Evolutionary conservation across 1,284 basidiomycete species (phyloP).

Genomic region (Melampsora americana): DNA sequence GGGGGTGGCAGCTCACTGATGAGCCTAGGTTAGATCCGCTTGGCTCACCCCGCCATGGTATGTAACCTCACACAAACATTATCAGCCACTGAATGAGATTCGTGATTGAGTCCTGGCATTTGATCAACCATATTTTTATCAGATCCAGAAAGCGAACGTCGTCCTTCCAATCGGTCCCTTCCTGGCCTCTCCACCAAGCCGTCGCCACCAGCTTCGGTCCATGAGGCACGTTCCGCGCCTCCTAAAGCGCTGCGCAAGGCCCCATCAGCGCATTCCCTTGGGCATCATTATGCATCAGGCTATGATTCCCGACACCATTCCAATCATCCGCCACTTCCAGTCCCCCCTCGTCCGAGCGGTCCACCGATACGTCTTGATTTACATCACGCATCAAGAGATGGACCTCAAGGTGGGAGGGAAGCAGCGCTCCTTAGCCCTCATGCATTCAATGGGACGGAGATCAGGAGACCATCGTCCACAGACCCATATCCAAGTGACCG

Average conservation of each 20-base stretch:
- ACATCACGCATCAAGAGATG: neutral
- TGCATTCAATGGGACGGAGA: neutral
- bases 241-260: slow-evolving; percentile 19
- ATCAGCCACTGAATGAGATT: too few relatives aligned
- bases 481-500: slow-evolving; percentile 22
- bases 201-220: neutral
- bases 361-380: neutral
- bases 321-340: slow-evolving; percentile 20
- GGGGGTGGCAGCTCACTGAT: neutral
- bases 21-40: neutral
- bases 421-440: neutral
- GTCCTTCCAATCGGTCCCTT: neutral
- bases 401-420: neutral
- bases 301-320: too few relatives aligned
- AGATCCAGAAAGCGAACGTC: neutral
- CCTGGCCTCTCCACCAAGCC: neutral
- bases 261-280: slow-evolving; percentile 38
- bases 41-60: neutral
- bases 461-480: slow-evolving; percentile 21
- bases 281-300: neutral
- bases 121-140: neutral
- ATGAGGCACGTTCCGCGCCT: neutral
- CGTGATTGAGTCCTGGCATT: neutral
- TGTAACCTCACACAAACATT: neutral
- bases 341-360: neutral